phyloP scores from a whole-genome alignment of 306 rosid genomes.

The Cucurbita argyrosperma region DNA sequence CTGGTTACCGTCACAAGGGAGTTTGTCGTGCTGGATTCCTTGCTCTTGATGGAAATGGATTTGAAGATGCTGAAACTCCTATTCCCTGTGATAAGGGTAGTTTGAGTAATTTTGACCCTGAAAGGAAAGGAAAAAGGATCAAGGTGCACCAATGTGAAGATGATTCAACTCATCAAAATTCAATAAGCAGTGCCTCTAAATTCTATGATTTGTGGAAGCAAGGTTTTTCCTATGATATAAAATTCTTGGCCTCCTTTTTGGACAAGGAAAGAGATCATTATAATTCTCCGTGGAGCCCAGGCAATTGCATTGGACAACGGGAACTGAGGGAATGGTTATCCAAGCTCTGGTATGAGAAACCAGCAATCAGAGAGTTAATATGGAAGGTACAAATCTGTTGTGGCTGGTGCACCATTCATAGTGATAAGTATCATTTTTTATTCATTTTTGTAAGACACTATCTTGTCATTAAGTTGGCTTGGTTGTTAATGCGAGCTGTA shows the following conservation, averaged over 20 bases:
- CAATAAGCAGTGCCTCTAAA: slow-evolving; percentile 26
- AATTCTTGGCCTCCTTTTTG: slow-evolving; percentile 60
- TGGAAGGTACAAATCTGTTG: slow-evolving; percentile 57
- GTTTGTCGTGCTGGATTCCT: slow-evolving; percentile 93
- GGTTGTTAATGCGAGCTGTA: neutral
- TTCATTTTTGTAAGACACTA: neutral
- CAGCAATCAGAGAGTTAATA: slow-evolving; percentile 61
- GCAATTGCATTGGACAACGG: slow-evolving; percentile 86
- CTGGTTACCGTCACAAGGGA: slow-evolving; percentile 94
- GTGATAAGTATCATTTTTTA: neutral
- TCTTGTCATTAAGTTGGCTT: neutral
- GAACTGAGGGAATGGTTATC: slow-evolving; percentile 91
- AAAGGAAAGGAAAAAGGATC: slow-evolving; percentile 63
- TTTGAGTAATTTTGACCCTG: slow-evolving; percentile 23
- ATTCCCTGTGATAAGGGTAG: slow-evolving; percentile 14
- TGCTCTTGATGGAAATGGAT: slow-evolving; percentile 54
- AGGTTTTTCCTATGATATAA: slow-evolving; percentile 72
- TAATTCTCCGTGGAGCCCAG: slow-evolving; percentile 69
- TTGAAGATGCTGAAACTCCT: slow-evolving; percentile 30
- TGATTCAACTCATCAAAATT: slow-evolving; percentile 16
- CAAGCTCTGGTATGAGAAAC: slow-evolving; percentile 74
- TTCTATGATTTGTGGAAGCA: slow-evolving; percentile 42
- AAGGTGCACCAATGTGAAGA: slow-evolving; percentile 40
- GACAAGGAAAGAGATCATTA: slow-evolving; percentile 87
- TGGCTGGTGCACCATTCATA: neutral